phyloP scores from a whole-genome alignment of 202 grass and related monocot species.

The Zizania palustris region DNA sequence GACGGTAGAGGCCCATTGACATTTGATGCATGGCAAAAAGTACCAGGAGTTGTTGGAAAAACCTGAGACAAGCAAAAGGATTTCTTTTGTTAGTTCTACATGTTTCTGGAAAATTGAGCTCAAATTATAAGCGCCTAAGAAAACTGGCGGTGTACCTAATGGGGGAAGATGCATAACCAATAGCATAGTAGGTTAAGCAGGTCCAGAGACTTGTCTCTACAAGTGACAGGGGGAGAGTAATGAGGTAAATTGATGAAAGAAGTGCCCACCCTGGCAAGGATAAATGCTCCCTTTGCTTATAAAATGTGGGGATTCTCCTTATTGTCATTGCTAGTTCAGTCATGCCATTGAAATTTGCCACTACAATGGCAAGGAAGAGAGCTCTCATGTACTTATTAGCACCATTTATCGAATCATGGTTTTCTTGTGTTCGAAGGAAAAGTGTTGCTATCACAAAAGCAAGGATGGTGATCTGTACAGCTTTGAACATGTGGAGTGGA shows the following conservation, averaged over 20 bases:
- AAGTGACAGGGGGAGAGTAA: slow-evolving; percentile 70
- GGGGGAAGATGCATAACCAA: slow-evolving; percentile 74
- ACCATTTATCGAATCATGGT: slow-evolving; percentile 59
- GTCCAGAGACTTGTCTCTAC: slow-evolving; percentile 75
- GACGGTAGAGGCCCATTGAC: slow-evolving; percentile 63
- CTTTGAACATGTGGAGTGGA: slow-evolving; percentile 76
- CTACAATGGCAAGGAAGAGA: slow-evolving; percentile 60
- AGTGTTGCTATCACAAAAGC: slow-evolving; percentile 73
- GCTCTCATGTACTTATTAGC: slow-evolving; percentile 76
- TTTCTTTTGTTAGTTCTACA: not conserved
- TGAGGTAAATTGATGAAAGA: slow-evolving; percentile 65
- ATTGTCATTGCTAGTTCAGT: slow-evolving; percentile 74
- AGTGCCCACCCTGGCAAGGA: slow-evolving; percentile 76
- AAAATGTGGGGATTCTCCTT: slow-evolving; percentile 74
- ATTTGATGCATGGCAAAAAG: slow-evolving; percentile 76
- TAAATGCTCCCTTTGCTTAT: slow-evolving; percentile 78
- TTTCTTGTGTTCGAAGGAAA: slow-evolving; percentile 71
- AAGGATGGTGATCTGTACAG: slow-evolving; percentile 60
- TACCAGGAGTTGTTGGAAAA: slow-evolving; percentile 61
- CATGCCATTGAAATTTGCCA: slow-evolving; percentile 84
- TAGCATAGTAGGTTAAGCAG: slow-evolving; percentile 75
- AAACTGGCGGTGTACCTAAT: slow-evolving; percentile 49
- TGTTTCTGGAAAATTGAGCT: not conserved
- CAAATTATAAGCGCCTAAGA: not conserved
- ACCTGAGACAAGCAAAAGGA: slow-evolving; percentile 41